Evolutionary conservation across 2,329 filamentous ascomycete species (phyloP).

Genomic region (Boeremia lycopersici): DNA sequence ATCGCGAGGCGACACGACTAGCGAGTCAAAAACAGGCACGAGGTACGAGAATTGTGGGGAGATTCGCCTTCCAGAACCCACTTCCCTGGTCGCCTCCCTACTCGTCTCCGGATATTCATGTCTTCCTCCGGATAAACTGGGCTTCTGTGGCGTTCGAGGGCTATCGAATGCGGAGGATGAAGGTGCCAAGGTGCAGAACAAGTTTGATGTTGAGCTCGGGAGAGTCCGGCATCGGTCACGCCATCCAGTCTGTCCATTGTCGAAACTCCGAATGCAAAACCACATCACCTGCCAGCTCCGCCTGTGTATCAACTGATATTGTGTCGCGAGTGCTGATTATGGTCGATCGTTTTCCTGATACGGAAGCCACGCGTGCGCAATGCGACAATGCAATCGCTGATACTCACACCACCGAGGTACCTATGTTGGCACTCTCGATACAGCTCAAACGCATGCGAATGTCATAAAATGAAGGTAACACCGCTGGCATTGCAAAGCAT

Average conservation of each 20-base stretch:
- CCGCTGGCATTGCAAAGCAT: not conserved
- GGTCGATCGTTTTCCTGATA: slow-evolving; percentile 4
- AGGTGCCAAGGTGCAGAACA: slow-evolving; percentile 11
- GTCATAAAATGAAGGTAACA: not conserved
- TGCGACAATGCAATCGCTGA: slow-evolving; percentile 5
- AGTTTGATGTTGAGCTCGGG: slow-evolving; percentile 20
- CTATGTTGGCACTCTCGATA: not conserved
- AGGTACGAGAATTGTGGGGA: slow-evolving; percentile 19
- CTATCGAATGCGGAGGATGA: slow-evolving; percentile 14
- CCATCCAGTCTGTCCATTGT: slow-evolving; percentile 6
- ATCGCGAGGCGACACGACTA: slow-evolving; percentile 15
- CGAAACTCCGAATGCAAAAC: slow-evolving; percentile 10
- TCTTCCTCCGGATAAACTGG: slow-evolving; percentile 18
- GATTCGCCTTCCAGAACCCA: slow-evolving; percentile 21
- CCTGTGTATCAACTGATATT: slow-evolving; percentile 9
- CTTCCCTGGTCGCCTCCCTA: slow-evolving; percentile 16
- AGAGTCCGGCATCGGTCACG: slow-evolving; percentile 17
- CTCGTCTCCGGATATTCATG: slow-evolving; percentile 15
- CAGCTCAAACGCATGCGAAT: not conserved
- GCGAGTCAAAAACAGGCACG: slow-evolving; percentile 21
- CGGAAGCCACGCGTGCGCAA: not conserved
- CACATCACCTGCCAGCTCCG: slow-evolving; percentile 11
- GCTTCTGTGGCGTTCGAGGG: slow-evolving; percentile 14
- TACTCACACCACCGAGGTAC: slow-evolving; percentile 10
- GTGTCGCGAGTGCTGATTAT: slow-evolving; percentile 1